Base-by-base conservation (phyloP, 2,329 filamentous ascomycete genomes). In the Periconia digitata region DNA sequence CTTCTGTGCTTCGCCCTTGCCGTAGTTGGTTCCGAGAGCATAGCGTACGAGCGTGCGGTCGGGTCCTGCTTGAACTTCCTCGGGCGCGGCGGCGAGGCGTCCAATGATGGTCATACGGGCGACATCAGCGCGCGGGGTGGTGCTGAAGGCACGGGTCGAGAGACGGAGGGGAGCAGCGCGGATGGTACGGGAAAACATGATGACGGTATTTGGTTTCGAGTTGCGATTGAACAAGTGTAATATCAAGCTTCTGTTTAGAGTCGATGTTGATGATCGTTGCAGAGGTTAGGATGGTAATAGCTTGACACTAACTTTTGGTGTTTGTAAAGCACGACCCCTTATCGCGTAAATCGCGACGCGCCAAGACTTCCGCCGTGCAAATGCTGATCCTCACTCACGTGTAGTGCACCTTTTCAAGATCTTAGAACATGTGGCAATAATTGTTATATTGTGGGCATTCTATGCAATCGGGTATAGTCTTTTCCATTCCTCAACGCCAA, bases 21-120 rank as follows among this genome's bases (percentile, higher is more conserved):
- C 90, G 50, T 70, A 72, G 71, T 77, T 85, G 63, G 84, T 88
- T 43, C 84, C 92, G 54, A 99, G 76, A 4, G 84, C 76, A 71
- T 95, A 97, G 62, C 82, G 83, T 65, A 97, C 69, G 49, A 95
- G 65, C 55, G 95, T 88, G 55, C 80, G 80, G 52, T 92, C 92
- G 49, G 90, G 90, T 44, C 77, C 85, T 63, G 82, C 81, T 40
- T 88, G 89, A 32, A 81, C 79, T 58, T 91, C 64, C 78, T 96
- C 92, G 49, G 94, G 92, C 44, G 84, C 81, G 62, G 85, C 82
- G 52, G 83, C 90, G 43, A 99, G 84, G 72, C 91, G 87, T 67
- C 94, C 94, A 60, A 96, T 81, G 72, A 99, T 79, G 64, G 85
- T 87, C 78, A 99, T 87, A 73, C 86, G 87, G 60, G 94, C 89